Base-by-base conservation (phyloP, 2,329 filamentous ascomycete species). In the Aspergillus amoenus region DNA sequence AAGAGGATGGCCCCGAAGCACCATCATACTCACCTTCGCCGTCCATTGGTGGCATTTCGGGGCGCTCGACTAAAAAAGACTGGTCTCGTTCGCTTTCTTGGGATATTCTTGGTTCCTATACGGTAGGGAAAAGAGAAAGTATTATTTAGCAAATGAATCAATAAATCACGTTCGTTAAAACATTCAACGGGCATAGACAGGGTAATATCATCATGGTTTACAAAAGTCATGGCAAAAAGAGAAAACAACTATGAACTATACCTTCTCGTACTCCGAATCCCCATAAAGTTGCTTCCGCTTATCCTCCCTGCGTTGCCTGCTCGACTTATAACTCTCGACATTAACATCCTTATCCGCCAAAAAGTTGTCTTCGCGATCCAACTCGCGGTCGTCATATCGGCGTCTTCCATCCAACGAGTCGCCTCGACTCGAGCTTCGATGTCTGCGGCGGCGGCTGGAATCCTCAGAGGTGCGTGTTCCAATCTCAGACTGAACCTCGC, bases 11-110 rank as follows among this genome's bases (percentile, higher is more conserved):
- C 73, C 75, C 76, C 76, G 78, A 80, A 80, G 76, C 76, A 77
- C 76, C 71, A 70, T 71, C 63, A 69, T 68, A 65, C 65, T 72
- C 65, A 66, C 63, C 62, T 59, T 68, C 66, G 66, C 70, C 64
- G 76, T 76, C 74, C 73, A 71, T 59, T 52, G 60, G 62, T 75
- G 79, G 79, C 76, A 81, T 81, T 82, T 84, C 84, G 81, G 81
- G 83, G 83, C 82, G 78, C 76, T 78, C 77, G 70, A 72, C 84
- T 87, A 86, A 85, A 86, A 86, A 86, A 86, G 83, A 81, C 76
- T 80, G 69, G 52, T 72, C 52, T 55, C 55, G 41, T n/a, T 75
- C 63, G 60, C 74, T 69, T 69, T 76, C 70, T 61, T 74, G 68
- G 42, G 66, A 65, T 60, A 48, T 46, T 60, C 63, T 61, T 57